Base-by-base conservation (phyloP, 306 rosid genomes). In the Cicer cuneatum region DNA sequence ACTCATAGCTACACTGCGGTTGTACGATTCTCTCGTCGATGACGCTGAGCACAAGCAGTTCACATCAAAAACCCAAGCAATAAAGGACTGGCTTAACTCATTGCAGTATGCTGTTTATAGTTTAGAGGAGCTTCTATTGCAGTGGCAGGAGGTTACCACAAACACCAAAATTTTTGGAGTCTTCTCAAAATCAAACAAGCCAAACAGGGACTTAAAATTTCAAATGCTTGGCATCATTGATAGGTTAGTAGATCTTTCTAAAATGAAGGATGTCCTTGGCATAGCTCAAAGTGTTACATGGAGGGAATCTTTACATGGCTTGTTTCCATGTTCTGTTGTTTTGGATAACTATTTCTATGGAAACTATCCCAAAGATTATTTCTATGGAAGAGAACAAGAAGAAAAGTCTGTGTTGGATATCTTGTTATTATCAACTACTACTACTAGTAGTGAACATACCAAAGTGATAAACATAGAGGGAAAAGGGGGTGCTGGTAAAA, bases 301-400 rank as follows among this genome's bases (percentile, higher is more conserved):
- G 76, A 69, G 52, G 18, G 81, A 76, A 76, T 33, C 81, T 0
- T 6, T 33, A 8, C 68, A 16, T 12, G 75, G 14, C 2, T 45
- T 76, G 61, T 18, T 47, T 67, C 48, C 81, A 8, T 67, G 53
- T 16, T 77, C 75, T 56, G 52, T 14, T 46, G 81, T 77, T 49
- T 46, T 68, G 75, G 69, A 77, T 46, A 45, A 57, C 24, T 56
- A 54, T 66, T 77, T 68, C 62, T 46, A 15, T 37, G 81, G 75
- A 3, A 77, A 67, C 13, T 46, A 67, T 29, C 62, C 69, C 1
- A 77, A 68, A 77, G 69, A 67, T 57, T 67, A 57, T 60, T 18
- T 76, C 76, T 47, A 78, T 65, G 88, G 88, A 52, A 84, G 85
- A 69, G 45, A 57, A 8, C 66, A 33, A 42, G 87, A 83, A 57